Evolutionary conservation across 495 filamentous ascomycete genomes (phyloP).

Genomic region (Penicillium taxi): DNA sequence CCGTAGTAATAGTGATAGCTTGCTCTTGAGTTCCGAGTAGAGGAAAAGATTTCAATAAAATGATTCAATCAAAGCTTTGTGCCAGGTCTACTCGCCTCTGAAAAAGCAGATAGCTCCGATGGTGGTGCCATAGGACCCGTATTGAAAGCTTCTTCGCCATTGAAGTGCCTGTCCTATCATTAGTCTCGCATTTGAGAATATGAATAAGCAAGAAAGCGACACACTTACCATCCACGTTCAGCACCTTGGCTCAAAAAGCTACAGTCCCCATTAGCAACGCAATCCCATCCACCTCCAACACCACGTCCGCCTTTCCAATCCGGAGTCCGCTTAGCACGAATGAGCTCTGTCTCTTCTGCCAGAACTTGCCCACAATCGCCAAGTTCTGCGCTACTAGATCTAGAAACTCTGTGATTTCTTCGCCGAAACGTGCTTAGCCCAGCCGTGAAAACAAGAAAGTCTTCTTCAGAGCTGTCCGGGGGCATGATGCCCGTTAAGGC

Average conservation of each 20-base stretch:
- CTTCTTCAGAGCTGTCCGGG: slow-evolving; percentile 55
- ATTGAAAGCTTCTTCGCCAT: slow-evolving; percentile 65
- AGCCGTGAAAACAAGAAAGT: slow-evolving; percentile 84
- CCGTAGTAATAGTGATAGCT: no score
- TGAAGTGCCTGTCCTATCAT: slow-evolving; percentile 53
- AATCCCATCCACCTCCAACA: slow-evolving; percentile 74
- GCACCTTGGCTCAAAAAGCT: slow-evolving; percentile 68
- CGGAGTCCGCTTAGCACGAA: slow-evolving; percentile 28
- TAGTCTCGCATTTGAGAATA: no score
- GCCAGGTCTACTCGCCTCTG: slow-evolving; percentile 3
- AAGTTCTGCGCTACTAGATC: no score
- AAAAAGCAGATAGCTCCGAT: slow-evolving; percentile 6
- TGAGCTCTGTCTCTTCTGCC: slow-evolving; percentile 24
- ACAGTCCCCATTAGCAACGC: slow-evolving; percentile 73
- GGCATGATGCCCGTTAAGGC: slow-evolving; percentile 71
- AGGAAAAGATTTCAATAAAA: background rate
- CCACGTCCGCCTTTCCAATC: slow-evolving; percentile 58
- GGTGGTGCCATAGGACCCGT: slow-evolving; percentile 33
- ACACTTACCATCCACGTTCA: slow-evolving; percentile 79
- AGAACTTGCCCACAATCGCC: slow-evolving; percentile 6
- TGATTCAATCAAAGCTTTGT: slow-evolving; percentile 8
- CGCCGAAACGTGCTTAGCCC: slow-evolving; percentile 58
- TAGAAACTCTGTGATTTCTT: slow-evolving; percentile 3
- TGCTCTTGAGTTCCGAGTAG: background rate
- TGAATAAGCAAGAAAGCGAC: slow-evolving; percentile 1